phyloP scores from a whole-genome alignment of 306 rosid species.

The Biancaea sappan region DNA sequence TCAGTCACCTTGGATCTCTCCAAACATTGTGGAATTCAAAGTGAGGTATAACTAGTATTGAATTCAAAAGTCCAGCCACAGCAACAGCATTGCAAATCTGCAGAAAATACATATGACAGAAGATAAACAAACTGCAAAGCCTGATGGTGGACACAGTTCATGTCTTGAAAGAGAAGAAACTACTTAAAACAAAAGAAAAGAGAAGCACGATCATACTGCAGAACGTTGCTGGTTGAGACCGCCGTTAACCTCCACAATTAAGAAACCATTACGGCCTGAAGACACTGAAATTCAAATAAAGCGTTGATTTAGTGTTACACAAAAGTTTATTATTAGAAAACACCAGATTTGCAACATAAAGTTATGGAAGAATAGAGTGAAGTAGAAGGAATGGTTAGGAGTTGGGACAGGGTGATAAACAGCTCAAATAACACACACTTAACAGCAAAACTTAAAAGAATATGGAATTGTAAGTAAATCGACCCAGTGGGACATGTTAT shows the following conservation, averaged over 20 bases:
- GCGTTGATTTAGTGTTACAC: constrained; percentile 6
- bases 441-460: constrained; percentile 1
- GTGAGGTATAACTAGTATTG: constrained; percentile 78
- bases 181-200: not conserved
- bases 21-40: constrained; percentile 91
- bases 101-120: constrained; percentile 2
- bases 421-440: constrained; percentile 5
- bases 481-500: not conserved
- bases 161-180: not conserved
- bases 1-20: constrained; percentile 83
- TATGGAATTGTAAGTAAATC: not conserved
- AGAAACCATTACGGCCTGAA: constrained; percentile 62
- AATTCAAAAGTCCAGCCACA: constrained; percentile 92
- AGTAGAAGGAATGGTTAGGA: not conserved
- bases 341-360: constrained; percentile 10
- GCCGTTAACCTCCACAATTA: constrained; percentile 93
- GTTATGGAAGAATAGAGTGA: not conserved
- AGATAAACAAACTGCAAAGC: constrained; percentile 21
- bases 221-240: constrained; percentile 99
- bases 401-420: constrained; percentile 2
- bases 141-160: constrained; percentile 5
- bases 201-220: constrained; percentile 56
- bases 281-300: constrained; percentile 56
- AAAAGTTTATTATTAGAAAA: constrained; percentile 9
- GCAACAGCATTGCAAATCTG: constrained; percentile 99